Conservation (phyloP, 257 asterid genomes). For the Ilex asprella region DNA sequence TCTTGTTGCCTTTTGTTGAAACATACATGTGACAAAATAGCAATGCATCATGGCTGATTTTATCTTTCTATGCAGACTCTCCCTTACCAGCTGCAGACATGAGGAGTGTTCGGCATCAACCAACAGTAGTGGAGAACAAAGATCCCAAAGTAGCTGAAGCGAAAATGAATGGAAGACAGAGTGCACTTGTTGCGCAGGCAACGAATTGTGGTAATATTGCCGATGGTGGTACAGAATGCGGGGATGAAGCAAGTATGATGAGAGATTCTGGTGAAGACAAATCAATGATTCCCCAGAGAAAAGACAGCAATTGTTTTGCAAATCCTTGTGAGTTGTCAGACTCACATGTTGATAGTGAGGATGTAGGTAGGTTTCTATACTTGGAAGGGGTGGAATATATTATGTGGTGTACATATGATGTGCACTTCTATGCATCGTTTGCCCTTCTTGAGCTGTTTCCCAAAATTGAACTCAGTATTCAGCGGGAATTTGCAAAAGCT, state of each 20-base stretch:
- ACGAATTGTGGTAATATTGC: slow-evolving; percentile 16
- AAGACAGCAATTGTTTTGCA: slow-evolving; percentile 24
- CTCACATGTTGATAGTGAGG: slow-evolving; percentile 38
- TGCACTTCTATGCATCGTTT: slow-evolving; percentile 95
- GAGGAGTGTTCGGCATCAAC: slow-evolving; percentile 18
- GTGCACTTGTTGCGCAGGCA: slow-evolving; percentile 17
- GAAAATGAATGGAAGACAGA: slow-evolving; percentile 24
- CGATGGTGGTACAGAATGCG: slow-evolving; percentile 16
- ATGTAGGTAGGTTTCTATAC: slow-evolving; percentile 86
- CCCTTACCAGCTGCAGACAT: slow-evolving; percentile 45
- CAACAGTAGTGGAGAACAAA: slow-evolving; percentile 20
- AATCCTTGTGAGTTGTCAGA: slow-evolving; percentile 28
- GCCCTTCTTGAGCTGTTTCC: slow-evolving; percentile 97
- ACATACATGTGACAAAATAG: too few relatives aligned
- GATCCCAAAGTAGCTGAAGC: slow-evolving; percentile 34
- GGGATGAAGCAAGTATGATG: slow-evolving; percentile 9
- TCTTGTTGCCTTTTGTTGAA: too few relatives aligned
- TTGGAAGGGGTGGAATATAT: slow-evolving; percentile 95
- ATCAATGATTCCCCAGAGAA: slow-evolving; percentile 13
- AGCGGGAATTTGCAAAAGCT: slow-evolving; percentile 87
- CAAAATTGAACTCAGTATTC: slow-evolving; percentile 87
- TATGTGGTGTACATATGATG: slow-evolving; percentile 99
- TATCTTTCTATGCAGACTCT: slow-evolving; percentile 39
- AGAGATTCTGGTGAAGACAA: slow-evolving; percentile 28
- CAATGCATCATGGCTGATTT: too few relatives aligned